Conservation (phyloP, 2,329 filamentous ascomycete species). For the Xylogone sp. region DNA sequence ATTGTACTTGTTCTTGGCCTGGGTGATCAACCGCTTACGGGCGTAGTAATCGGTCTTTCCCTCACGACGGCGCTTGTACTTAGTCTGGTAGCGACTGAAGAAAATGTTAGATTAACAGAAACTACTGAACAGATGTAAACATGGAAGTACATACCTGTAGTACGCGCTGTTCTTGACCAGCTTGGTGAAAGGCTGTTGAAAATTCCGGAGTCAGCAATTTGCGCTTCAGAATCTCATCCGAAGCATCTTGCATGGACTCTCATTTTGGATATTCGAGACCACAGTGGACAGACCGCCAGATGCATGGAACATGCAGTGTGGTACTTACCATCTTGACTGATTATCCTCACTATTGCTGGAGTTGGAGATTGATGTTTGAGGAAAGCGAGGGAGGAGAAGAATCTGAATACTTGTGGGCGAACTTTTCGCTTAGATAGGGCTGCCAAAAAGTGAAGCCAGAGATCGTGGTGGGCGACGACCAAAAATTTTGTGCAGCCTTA, state of each 20-base stretch:
- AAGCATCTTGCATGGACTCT: constrained; percentile 99
- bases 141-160: constrained; percentile 73
- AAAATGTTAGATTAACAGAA: constrained; percentile 14
- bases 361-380: constrained; percentile 43
- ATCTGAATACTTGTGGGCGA: constrained; percentile 8
- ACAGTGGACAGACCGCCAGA: neutral
- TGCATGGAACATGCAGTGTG: constrained; percentile 20
- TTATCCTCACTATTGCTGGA: constrained; percentile 30
- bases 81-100: constrained; percentile 95
- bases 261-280: constrained; percentile 15
- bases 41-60: constrained; percentile 99
- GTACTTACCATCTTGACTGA: constrained; percentile 67
- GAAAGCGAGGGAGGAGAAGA: constrained; percentile 21
- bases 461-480: neutral
- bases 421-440: constrained; percentile 11
- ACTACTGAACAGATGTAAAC: constrained; percentile 2
- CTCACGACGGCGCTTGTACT: constrained; percentile 94
- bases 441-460: constrained; percentile 1
- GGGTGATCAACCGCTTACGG: constrained; percentile 98
- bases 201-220: constrained; percentile 97
- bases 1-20: constrained; percentile 99
- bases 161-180: constrained; percentile 96
- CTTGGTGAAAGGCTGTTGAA: constrained; percentile 81
- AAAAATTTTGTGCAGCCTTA: neutral
- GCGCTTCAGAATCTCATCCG: constrained; percentile 90